These are phyloP conservation scores for Teunomyces lycoperdinae DNA, from an alignment of 805 yeast genomes.

Conservation along the genomic window DNA sequence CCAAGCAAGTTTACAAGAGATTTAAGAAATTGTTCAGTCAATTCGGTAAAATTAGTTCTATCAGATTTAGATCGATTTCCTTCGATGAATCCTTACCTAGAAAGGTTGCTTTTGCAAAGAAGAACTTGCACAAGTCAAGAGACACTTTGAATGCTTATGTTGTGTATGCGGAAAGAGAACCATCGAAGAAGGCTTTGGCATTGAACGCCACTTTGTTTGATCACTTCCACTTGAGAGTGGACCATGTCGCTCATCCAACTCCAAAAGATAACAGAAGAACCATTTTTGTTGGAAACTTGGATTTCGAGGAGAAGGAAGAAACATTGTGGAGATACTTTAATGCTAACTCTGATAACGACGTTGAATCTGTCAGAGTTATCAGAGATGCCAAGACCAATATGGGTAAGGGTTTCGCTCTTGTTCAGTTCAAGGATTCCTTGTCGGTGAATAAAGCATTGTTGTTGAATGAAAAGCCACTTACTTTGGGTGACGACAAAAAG, in stretches of 20 bases:
- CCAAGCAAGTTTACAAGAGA: conserved; percentile 56
- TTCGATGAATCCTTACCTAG: conserved; percentile 86
- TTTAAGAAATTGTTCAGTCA: conserved; percentile 63
- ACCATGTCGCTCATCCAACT: conserved; percentile 89
- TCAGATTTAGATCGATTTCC: conserved; percentile 90
- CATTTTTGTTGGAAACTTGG: conserved; percentile 89
- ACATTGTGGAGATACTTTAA: conserved; percentile 79
- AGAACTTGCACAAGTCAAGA: conserved; percentile 70
- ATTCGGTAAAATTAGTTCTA: conserved; percentile 60
- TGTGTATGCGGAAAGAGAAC: conserved; percentile 60
- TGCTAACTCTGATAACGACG: conserved; percentile 42
- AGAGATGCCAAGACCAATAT: conserved; percentile 91
- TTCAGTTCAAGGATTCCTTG: conserved; percentile 75
- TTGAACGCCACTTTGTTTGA: conserved; percentile 66
- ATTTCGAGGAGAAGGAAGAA: conserved; percentile 91
- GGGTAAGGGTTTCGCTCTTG: conserved; percentile 97
- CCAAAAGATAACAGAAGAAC: conserved; percentile 80
- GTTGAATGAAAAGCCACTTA: conserved; percentile 63
- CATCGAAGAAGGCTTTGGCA: conserved; percentile 46
- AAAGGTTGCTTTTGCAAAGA: conserved; percentile 83
- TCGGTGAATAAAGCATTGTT: conserved; percentile 80
- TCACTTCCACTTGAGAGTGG: conserved; percentile 81
- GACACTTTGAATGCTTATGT: conserved; percentile 86
- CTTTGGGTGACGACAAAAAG: conserved; percentile 18
- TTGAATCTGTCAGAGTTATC: conserved; percentile 85